Conservation (phyloP, 139 green algal genomes). For the Closterium sp. region DNA sequence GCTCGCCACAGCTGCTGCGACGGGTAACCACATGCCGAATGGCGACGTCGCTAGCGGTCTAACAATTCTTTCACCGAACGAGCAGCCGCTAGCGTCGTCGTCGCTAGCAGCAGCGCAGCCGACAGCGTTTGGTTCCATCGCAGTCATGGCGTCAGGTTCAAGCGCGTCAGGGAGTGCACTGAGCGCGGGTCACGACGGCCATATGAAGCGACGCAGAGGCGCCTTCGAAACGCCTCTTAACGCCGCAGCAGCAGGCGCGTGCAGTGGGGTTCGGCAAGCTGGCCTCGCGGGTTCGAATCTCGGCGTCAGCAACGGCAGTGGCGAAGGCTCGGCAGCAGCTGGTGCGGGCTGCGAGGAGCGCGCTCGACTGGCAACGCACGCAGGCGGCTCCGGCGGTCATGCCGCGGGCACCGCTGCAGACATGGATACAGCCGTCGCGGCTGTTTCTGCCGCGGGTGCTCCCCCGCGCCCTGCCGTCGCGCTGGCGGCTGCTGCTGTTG, state of each 20-base stretch:
- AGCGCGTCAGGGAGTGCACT: background rate
- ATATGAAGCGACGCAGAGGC: background rate
- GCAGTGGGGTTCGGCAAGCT: too few species aligned
- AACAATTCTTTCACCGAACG: background rate
- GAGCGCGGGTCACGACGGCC: background rate
- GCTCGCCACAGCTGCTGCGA: background rate
- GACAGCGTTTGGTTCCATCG: background rate
- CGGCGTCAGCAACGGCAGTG: background rate
- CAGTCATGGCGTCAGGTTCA: background rate
- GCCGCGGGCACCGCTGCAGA: background rate
- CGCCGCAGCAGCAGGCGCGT: too few species aligned
- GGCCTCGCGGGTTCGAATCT: background rate
- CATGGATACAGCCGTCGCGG: background rate
- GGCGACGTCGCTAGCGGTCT: background rate
- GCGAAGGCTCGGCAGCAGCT: background rate
- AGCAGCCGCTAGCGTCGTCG: background rate
- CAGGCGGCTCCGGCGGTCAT: background rate
- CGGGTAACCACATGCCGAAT: background rate
- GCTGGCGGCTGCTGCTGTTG: background rate
- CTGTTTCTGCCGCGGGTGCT: background rate
- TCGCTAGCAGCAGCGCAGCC: background rate
- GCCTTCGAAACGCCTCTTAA: too few species aligned
- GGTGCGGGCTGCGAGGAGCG: background rate
- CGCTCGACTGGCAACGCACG: background rate
- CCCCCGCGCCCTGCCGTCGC: background rate